phyloP scores from a whole-genome alignment of 495 filamentous ascomycete genomes.

The Hypoxylon lenormandii region DNA sequence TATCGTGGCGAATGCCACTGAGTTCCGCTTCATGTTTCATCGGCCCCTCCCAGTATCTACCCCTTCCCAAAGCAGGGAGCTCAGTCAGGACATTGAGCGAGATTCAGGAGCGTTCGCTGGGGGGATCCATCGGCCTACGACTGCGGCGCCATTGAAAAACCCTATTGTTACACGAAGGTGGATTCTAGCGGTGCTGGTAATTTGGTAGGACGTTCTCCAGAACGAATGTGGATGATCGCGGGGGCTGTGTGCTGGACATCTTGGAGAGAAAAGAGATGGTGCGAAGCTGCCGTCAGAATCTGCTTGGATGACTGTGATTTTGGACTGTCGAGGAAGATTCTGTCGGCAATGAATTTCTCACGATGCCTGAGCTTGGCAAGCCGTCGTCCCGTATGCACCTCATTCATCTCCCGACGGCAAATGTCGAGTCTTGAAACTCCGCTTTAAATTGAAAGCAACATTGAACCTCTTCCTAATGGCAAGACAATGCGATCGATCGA shows the following conservation, averaged over 20 bases:
- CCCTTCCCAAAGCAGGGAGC: slow-evolving; percentile 14
- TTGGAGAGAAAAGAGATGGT: slow-evolving; percentile 5
- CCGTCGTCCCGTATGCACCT: slow-evolving; percentile 27
- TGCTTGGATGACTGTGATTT: slow-evolving; percentile 9
- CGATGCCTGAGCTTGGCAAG: slow-evolving; percentile 34
- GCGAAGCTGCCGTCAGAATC: slow-evolving; percentile 4
- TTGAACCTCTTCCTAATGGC: slow-evolving; percentile 4
- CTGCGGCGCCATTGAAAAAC: slow-evolving; percentile 12
- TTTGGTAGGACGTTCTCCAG: slow-evolving; percentile 10
- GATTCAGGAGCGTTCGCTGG: slow-evolving; percentile 1
- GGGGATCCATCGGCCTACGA: too few relatives aligned
- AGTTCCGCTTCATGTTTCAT: slow-evolving; percentile 6
- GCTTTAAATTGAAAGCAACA: slow-evolving; percentile 35
- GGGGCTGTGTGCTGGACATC: neutral
- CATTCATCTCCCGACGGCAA: slow-evolving; percentile 22
- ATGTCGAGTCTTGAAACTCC: slow-evolving; percentile 27
- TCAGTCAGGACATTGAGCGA: neutral
- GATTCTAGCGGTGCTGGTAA: slow-evolving; percentile 20
- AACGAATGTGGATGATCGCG: slow-evolving; percentile 2
- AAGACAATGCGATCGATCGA: slow-evolving; percentile 43
- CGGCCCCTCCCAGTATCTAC: slow-evolving; percentile 2
- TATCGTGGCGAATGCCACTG: slow-evolving; percentile 25
- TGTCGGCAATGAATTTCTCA: slow-evolving; percentile 6
- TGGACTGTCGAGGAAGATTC: slow-evolving; percentile 8
- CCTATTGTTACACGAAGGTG: slow-evolving; percentile 18